Base-by-base conservation (phyloP, 495 filamentous ascomycete genomes). In the Tuber calosporum region DNA sequence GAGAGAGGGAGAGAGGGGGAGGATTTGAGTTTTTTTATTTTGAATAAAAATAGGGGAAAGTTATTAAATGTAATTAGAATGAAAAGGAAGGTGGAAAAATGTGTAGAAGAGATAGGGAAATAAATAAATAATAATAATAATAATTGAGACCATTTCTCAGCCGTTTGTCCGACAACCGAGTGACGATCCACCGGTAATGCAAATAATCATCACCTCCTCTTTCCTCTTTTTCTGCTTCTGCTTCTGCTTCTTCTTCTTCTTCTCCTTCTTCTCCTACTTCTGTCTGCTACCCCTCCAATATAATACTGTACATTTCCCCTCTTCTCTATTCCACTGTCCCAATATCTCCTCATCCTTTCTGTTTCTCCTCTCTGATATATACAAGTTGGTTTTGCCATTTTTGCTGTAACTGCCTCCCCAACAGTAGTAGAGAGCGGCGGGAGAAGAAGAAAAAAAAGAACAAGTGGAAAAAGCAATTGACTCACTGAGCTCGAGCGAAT, bases 251-350 rank as follows among this genome's bases (percentile, higher is more conserved):
- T 43, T 19, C 42, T 11, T 43, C 13, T 43, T 19, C 42, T 4
- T 15, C 42, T 43, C 5, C 42, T 3, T 15, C 8, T 17, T 62
- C 53, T 5, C 17, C 53, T 15, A 4, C 9, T 26, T 62, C 53
- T 26, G n/a, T 62, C n/a, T 30, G 15, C 53, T 11, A 30, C 53
- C 53, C 26, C 53, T 62, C 53, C 30, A 30, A 62, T 62, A 62
- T 62, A 62, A 62, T 62, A 62, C n/a, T 62, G 53, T 62, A 62
- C 53, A 62, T 30, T 17, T 30, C 53, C n/a, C 53, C 53, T 5
- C 53, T 62, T 62, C 53, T 30, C n/a, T 62, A 3, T 62, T 30
- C 26, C n/a, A 13, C n/a, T 30, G 2, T 13, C 26, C 13, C 26
- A 3, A 9, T 17, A n/a, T 62, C 53, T 11, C 53, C 53, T 62